Base-by-base conservation (phyloP, 148 eudicot species). In the Euryodendron excelsum region DNA sequence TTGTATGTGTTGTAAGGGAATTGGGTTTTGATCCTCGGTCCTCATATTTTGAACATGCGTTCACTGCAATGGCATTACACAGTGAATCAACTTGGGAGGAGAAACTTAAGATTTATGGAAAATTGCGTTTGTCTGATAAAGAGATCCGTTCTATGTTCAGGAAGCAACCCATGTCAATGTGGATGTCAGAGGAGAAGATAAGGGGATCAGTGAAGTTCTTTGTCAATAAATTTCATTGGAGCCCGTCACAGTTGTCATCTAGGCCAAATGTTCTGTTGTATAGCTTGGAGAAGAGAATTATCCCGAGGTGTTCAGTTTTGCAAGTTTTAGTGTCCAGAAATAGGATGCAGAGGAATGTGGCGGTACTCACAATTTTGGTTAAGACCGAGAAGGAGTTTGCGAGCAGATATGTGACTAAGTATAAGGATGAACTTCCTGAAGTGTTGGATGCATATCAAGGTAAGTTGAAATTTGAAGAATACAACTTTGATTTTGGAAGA, bases 401-500 rank as follows among this genome's bases (percentile, higher is more conserved):
- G 3, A n/a, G 6, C 21, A 47, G 7, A 10, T 70, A 70, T 28
- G 74, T 70, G 37, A 70, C 0, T 25, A n/a, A n/a, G n/a, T n/a
- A n/a, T n/a, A n/a, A n/a, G n/a, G n/a, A n/a, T n/a, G n/a, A n/a
- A n/a, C n/a, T n/a, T n/a, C n/a, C n/a, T n/a, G n/a, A n/a, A n/a
- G n/a, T n/a, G n/a, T n/a, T n/a, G n/a, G n/a, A n/a, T 70, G 74
- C 58, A 2, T 70, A 70, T 58, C 74, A 27, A 5, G 71, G 52
- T 67, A 39, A 67, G 71, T 8, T 67, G 50, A 23, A 39, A 23
- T 67, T 67, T n/a, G 71, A 47, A 14, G 58, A 45, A 30, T 70
- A 47, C 23, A 47, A 1, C 56, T 70, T 70, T 67, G 48, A 21
- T 37, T 6, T 25, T 21, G 39, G 62, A n/a, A n/a, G n/a, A n/a